Base-by-base conservation (phyloP, 176 grass and related monocot genomes). In the Ananas comosus region DNA sequence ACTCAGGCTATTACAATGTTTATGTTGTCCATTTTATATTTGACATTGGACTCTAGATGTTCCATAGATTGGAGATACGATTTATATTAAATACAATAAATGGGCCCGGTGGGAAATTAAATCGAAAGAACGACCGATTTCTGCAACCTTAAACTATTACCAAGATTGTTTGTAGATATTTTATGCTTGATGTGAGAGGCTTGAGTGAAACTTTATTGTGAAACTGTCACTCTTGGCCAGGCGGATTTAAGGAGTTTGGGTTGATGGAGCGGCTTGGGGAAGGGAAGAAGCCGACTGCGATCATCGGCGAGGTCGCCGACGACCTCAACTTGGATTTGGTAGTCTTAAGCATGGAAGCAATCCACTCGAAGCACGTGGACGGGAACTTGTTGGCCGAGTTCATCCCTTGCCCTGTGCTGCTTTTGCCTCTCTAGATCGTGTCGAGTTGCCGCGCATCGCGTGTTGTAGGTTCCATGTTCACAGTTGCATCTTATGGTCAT, bases 181-280 rank as follows among this genome's bases (percentile, higher is more conserved):
- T 7, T 42, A 7, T 42, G 7, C 33, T 42, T 0, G 4, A 42
- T 6, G 33, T 42, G 33, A 42, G 33, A 19, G 56, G 21, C 21
- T n/a, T 25, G 2, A 52, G 12, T 25, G 11, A 16, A 23, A 48
- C 48, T 53, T 23, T 5, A 53, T 51, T 12, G 9, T 16, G 51
- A 23, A 53, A 19, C 18, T 27, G 3, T 82, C n/a, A 17, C 65
- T 68, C 4, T 11, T 65, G 12, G 51, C 4, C 75, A 99, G 94
- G 94, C 72, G 94, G 94, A 67, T 99, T 99, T 69, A 82, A 91
- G 2, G 90, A 99, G 72, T 99, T 99, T 74, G 90, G 82, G 22
- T 61, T 99, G 78, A 99, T 99, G 94, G 94, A 99, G 73, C 85
- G 94, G 67, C 80, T 99, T 71, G 94, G 94, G 5, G 94, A 93